Evolutionary conservation across 2,329 filamentous ascomycete species (phyloP), one percentile per base, ranked within the genome.

Genomic region (Epichloe sylvatica): DNA sequence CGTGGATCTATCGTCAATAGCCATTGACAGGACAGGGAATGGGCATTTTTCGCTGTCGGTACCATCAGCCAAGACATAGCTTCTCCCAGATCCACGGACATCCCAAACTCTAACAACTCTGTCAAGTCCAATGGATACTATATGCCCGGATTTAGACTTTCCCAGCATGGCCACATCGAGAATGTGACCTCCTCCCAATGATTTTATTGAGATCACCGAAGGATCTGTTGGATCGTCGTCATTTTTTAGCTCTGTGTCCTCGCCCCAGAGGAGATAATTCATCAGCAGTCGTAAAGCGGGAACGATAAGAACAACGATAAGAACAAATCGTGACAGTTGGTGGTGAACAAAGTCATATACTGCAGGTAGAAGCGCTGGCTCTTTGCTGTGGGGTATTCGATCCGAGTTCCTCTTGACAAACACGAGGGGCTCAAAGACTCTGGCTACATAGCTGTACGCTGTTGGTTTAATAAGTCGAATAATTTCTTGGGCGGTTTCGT

Each of bases 401-500:
- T 86, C 76, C 2, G 85, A 80, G 9, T 78, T 80, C 52, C 81
- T 79, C 9, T 83, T 66, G 4, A 90, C 83, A 53, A 90, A 83
- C 3, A 88, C 74, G 3, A 88, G 21, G 67, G 86, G 86, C 39
- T 89, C 81, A 59, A 84, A 86, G 1, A 90, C 83, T 42, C 77
- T 76, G 21, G 86, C 84, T 19, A 86, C 71, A 60, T 88, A 86
- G 62, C 80, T 84, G 59, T 85, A 75, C 1, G 80, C 77, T 49
- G 75, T 70, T 6, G 85, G 85, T 55, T 86, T 88, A 56, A 89
- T 76, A 34, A 85, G 76, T n/a, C 78, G 74, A 61, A 90, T 86
- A 13, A 90, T 76, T 59, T 90, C 86, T 37, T 76, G 77, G 2
- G 84, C 85, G 1, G 84, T 88, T 59, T 86, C 83, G 57, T 88